Evolutionary conservation across 2,329 filamentous ascomycete genomes (phyloP), one percentile per base, ranked within the genome.

Genomic region (Cytospora piceicola): DNA sequence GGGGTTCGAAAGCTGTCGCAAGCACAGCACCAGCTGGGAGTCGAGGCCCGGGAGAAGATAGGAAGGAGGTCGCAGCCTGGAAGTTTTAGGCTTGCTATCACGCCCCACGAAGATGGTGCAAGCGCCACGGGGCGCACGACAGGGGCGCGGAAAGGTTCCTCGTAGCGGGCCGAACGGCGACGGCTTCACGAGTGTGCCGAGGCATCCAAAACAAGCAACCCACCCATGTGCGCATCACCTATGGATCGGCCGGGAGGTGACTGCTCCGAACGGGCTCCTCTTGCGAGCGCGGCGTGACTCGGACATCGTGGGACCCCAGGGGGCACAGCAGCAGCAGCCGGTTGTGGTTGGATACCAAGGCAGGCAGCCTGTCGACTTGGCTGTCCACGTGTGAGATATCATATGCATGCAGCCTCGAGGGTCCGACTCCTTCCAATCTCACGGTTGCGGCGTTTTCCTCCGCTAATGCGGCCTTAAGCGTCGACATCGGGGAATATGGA

Each of bases 401-500:
- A n/a, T 15, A 39, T 57, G 61, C 61, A 58, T 39, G 53, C 30
- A 27, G 53, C n/a, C 22, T 30, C 52, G 36, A 36, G 36, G 54
- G 52, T 56, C 36, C 42, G 36, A 52, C 32, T 63, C 61, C 22
- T n/a, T 30, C 39, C 36, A 20, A 30, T 42, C 53, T 46, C 53
- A 20, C 36, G 39, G 4, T 15, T 9, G 22, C 52, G 14, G 36
- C 32, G 2, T 14, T 22, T 15, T 36, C 20, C 11, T 51, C 14
- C 24, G 34, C 29, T 17, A 20, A 56, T 39, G 51, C 39, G 53
- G n/a, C 53, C 17, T 36, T n/a, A 46, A 54, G 24, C 17, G n/a
- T 52, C 51, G 49, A 61, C 22, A 61, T 54, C 49, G 60, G 60
- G 27, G 29, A 36, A 34, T 27, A n/a, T 27, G 53, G 42, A n/a